Evolutionary conservation across 2,329 filamentous ascomycete species (phyloP).

Genomic region (Calonectria pauciramosa): DNA sequence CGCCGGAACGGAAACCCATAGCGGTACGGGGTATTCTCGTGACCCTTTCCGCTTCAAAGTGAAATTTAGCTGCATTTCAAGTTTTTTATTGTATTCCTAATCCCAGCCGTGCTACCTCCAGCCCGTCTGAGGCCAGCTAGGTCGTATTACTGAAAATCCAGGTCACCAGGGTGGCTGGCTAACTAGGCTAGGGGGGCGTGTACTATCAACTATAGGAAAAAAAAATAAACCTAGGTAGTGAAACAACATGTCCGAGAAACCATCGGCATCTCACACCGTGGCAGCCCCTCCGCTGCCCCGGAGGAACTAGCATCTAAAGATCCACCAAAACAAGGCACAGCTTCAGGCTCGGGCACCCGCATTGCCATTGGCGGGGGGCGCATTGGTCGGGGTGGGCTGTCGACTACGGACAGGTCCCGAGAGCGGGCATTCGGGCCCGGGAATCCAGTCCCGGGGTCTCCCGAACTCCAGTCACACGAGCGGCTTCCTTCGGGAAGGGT

Average conservation of each 20-base stretch:
- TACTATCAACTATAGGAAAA: background rate
- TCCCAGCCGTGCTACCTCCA: background rate
- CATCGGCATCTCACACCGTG: slow-evolving; percentile 26
- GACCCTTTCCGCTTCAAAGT: background rate
- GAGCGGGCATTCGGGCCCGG: slow-evolving; percentile 27
- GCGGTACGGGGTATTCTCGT: slow-evolving; percentile 24
- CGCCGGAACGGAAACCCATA: background rate
- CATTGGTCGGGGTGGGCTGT: slow-evolving; percentile 14
- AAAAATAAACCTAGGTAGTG: background rate
- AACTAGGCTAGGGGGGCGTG: background rate
- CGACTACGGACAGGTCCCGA: slow-evolving; percentile 17
- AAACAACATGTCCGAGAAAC: slow-evolving; percentile 13
- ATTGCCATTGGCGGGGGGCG: slow-evolving; percentile 13
- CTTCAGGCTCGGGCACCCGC: slow-evolving; percentile 12
- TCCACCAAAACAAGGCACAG: slow-evolving; percentile 26
- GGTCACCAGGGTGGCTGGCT: background rate
- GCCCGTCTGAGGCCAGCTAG: background rate
- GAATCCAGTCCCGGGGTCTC: slow-evolving; percentile 29
- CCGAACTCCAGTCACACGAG: slow-evolving; percentile 22
- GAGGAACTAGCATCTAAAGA: slow-evolving; percentile 23
- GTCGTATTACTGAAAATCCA: slow-evolving; percentile 1
- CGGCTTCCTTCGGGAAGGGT: slow-evolving; percentile 22
- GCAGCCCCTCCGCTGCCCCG: slow-evolving; percentile 24
- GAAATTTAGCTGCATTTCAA: background rate
- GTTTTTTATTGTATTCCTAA: background rate